These are phyloP conservation scores for bread wheat (Triticum aestivum) DNA, from an alignment of 176 grass and related monocot genomes.

Conservation along the genomic window DNA sequence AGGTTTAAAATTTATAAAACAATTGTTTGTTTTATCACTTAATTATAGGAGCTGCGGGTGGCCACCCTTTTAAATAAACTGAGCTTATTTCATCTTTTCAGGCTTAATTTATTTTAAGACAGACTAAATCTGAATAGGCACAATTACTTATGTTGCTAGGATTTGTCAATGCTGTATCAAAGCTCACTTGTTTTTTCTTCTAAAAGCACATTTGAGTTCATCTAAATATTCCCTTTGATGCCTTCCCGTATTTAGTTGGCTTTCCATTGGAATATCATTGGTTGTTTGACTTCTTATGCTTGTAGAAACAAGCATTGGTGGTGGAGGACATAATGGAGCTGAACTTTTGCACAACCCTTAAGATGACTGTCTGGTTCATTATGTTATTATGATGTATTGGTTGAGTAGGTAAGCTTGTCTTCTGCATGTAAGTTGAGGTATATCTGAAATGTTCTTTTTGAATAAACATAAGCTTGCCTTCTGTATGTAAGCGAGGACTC, in stretches of 20 bases:
- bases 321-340: background rate
- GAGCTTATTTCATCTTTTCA: background rate
- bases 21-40: background rate
- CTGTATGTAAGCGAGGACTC: background rate
- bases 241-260: background rate
- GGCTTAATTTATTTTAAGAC: background rate
- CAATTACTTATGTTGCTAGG: background rate
- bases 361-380: background rate
- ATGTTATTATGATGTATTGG: background rate
- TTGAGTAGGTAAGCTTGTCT: background rate
- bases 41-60: background rate
- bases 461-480: too few species aligned
- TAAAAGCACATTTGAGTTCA: background rate
- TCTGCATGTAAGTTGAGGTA: background rate
- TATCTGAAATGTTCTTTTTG: background rate
- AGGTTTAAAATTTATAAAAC: background rate
- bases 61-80: background rate
- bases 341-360: background rate
- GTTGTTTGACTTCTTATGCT: background rate
- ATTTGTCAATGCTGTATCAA: background rate
- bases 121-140: background rate
- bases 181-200: background rate
- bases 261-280: background rate
- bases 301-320: background rate
- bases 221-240: background rate